phyloP scores from a whole-genome alignment of 2,329 filamentous ascomycete genomes.

The Xylogone sp. region DNA sequence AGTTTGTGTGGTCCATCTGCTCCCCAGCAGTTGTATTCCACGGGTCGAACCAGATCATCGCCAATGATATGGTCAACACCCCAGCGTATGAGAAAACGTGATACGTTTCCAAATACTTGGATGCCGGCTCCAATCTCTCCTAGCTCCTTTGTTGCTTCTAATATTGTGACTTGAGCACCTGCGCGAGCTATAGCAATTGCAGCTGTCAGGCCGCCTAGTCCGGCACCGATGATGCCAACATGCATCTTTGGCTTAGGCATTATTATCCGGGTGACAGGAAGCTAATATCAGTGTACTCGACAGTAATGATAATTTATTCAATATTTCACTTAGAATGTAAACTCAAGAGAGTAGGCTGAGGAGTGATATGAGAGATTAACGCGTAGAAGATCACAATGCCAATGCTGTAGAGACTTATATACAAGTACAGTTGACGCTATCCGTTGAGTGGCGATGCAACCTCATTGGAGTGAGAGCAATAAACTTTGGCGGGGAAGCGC shows the following conservation, averaged over 20 bases:
- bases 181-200: constrained; percentile 27
- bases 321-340: no score
- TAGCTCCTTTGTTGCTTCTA: constrained; percentile 14
- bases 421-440: no score
- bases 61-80: not conserved
- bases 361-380: no score
- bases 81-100: not conserved
- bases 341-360: no score
- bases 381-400: no score
- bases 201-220: constrained; percentile 28
- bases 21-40: not conserved
- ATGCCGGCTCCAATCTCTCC: constrained; percentile 31
- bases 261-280: no score
- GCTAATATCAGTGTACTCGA: no score
- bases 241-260: constrained; percentile 3
- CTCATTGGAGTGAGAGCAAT: no score
- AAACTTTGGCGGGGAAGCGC: no score
- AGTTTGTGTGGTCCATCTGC: not conserved
- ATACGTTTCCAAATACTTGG: constrained; percentile 8
- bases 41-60: not conserved
- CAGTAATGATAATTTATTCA: no score
- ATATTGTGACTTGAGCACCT: constrained; percentile 22
- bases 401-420: no score
- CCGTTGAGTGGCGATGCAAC: no score
- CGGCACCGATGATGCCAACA: constrained; percentile 28